Conservation (phyloP, 1,139 yeast genomes). For the Citeromyces hawaiiensis region DNA sequence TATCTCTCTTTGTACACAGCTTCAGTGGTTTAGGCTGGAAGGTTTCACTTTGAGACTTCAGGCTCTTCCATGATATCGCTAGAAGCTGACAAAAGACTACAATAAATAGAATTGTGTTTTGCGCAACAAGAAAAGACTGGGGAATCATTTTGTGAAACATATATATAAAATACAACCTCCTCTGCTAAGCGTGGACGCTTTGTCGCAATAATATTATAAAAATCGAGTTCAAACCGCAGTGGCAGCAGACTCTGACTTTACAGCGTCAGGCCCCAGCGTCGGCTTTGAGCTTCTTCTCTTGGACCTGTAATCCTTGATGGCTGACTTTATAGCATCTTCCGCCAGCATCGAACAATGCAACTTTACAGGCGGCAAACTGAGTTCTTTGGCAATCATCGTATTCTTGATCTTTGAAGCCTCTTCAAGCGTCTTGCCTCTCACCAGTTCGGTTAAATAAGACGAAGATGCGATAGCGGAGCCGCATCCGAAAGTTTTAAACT, state of each 20-base stretch:
- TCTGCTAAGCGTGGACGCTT: too few relatives aligned
- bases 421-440: slow-evolving; percentile 87
- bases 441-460: slow-evolving; percentile 88
- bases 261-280: slow-evolving; percentile 38
- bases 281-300: slow-evolving; percentile 40
- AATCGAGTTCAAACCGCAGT: background rate
- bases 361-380: slow-evolving; percentile 92
- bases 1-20: background rate
- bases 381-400: slow-evolving; percentile 84
- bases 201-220: too few relatives aligned
- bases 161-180: background rate
- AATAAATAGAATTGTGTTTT: background rate
- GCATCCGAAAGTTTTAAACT: slow-evolving; percentile 96
- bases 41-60: background rate
- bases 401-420: slow-evolving; percentile 88
- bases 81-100: background rate
- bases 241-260: background rate
- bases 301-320: slow-evolving; percentile 85
- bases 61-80: background rate
- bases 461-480: slow-evolving; percentile 97
- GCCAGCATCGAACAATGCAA: slow-evolving; percentile 98
- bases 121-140: background rate
- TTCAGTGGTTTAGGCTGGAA: background rate
- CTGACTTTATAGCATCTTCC: slow-evolving; percentile 95
- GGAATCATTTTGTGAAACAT: background rate